These are phyloP conservation scores for Blastomyces emzantsi DNA, from an alignment of 2,329 filamentous ascomycete species.

Conservation along the genomic window DNA sequence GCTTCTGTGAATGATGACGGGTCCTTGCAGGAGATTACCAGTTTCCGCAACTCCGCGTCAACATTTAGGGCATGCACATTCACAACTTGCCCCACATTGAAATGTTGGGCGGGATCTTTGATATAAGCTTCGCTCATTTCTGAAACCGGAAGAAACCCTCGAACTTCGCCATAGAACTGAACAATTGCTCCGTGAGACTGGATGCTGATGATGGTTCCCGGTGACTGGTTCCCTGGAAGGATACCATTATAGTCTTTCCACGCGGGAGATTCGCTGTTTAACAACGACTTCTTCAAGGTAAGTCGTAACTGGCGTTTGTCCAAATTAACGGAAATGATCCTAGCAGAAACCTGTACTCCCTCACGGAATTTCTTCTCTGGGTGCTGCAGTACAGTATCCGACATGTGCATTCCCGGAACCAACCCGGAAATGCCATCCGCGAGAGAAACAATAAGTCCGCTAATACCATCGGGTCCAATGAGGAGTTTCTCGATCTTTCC, in stretches of 20 bases:
- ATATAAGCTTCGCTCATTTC: conserved; percentile 99
- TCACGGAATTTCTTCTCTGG: conserved; percentile 95
- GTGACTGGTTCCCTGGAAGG: conserved; percentile 63
- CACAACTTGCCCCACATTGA: conserved; percentile 81
- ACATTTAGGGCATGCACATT: conserved; percentile 81
- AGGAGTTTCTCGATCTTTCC: conserved; percentile 79
- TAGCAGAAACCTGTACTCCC: conserved; percentile 71
- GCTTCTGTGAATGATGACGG: conserved; percentile 69
- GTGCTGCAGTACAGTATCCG: conserved; percentile 78
- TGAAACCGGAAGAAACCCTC: conserved; percentile 80
- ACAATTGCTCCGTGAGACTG: conserved; percentile 72
- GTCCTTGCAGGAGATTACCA: conserved; percentile 91
- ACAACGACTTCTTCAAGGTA: conserved; percentile 86
- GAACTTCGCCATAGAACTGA: conserved; percentile 78
- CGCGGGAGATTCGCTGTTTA: conserved; percentile 77
- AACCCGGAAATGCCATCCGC: conserved; percentile 83
- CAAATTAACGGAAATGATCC: conserved; percentile 71
- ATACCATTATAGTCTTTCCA: conserved; percentile 72
- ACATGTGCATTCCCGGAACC: conserved; percentile 77
- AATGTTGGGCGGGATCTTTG: conserved; percentile 78
- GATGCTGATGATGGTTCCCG: conserved; percentile 80
- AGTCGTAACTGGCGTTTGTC: conserved; percentile 71
- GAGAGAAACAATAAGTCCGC: conserved; percentile 71
- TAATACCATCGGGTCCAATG: conserved; percentile 66
- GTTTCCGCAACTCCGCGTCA: conserved; percentile 58